Base-by-base conservation (phyloP, 495 filamentous ascomycete species). In the Aspergillus homomorphus region DNA sequence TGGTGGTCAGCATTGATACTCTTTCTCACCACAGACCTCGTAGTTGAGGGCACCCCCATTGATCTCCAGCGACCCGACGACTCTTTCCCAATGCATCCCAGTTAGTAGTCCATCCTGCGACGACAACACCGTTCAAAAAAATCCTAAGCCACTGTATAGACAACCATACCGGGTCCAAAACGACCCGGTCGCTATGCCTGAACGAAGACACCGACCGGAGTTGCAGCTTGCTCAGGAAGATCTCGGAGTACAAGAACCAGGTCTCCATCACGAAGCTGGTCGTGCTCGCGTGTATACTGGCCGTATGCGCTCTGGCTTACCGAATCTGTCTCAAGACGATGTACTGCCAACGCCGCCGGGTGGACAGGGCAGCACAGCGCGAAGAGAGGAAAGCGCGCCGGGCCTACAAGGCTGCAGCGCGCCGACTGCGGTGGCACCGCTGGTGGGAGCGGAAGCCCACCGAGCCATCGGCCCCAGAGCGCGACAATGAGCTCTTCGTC, bases 351-450 rank as follows among this genome's bases (percentile, higher is more conserved):
- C 72, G 63, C 19, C 63, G 55, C 50, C 76, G 71, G 45, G 77
- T 57, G 10, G 73, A 76, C 21, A 54, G 70, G 45, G 65, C 71
- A 10, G 68, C 74, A 41, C 60, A 63, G n/a, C 66, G 68, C 16
- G 72, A 75, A 63, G 73, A 79, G 54, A 70, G 77, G 46, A 66
- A 71, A 41, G 60, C 64, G 19, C 71, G 69, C 15, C 67, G 73
- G 10, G 70, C 73, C 8, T 76, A 74, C 20, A 66, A 74, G 16
- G 68, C 67, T n/a, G 74, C 75, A 15, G 71, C 70, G 18, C 69
- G 65, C n/a, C 64, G 69, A n/a, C 73, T 77, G 19, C 62, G 62
- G 43, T 67, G 69, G 67, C 57, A 61, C 22, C 66, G 67, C 18
- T 76, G 70, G 69, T 69, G 71, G 66, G 59, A 72, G 58, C 28